Evolutionary conservation across 805 yeast species (phyloP).

Genomic region (Candida sithepensis): DNA sequence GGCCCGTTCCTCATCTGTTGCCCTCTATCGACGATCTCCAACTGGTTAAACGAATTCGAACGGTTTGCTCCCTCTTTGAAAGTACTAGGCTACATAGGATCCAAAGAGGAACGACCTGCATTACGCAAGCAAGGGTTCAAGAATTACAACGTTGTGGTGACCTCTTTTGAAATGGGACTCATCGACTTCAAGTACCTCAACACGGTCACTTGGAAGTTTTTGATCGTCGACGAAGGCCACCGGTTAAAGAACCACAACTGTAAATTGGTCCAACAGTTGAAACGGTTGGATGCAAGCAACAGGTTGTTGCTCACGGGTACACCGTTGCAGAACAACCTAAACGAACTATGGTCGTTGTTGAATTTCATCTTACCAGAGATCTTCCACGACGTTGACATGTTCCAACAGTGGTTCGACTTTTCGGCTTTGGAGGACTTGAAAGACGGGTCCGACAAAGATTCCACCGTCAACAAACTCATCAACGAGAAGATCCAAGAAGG

Average conservation of each 20-base stretch:
- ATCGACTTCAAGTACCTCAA: slow-evolving; percentile 59
- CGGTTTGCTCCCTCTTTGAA: slow-evolving; percentile 71
- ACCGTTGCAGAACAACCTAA: slow-evolving; percentile 86
- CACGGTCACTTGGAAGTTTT: slow-evolving; percentile 65
- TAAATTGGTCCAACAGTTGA: slow-evolving; percentile 66
- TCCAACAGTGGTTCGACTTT: slow-evolving; percentile 93
- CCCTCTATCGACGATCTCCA: slow-evolving; percentile 80
- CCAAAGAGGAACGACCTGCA: slow-evolving; percentile 49
- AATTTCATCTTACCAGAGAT: slow-evolving; percentile 92
- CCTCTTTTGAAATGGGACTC: slow-evolving; percentile 79
- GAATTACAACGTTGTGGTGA: slow-evolving; percentile 54
- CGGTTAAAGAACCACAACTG: slow-evolving; percentile 83
- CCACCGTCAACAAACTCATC: slow-evolving; percentile 47
- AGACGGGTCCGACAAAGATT: slow-evolving; percentile 30
- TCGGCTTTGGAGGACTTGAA: slow-evolving; percentile 47
- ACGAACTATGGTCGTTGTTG: slow-evolving; percentile 87
- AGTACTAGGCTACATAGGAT: slow-evolving; percentile 62
- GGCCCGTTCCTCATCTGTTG: slow-evolving; percentile 81
- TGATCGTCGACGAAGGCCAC: slow-evolving; percentile 96
- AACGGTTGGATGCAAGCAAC: slow-evolving; percentile 63
- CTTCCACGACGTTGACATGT: slow-evolving; percentile 82
- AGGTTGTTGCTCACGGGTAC: slow-evolving; percentile 90
- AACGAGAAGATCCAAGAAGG: slow-evolving; percentile 55
- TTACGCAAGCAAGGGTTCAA: slow-evolving; percentile 33
- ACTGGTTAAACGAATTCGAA: slow-evolving; percentile 75